Percentiles rank a stretch among this genome's conserved stretches.
These are phyloP conservation scores for Salix purpurea DNA, from an alignment of 345 rosid species.

Conservation along the genomic window DNA sequence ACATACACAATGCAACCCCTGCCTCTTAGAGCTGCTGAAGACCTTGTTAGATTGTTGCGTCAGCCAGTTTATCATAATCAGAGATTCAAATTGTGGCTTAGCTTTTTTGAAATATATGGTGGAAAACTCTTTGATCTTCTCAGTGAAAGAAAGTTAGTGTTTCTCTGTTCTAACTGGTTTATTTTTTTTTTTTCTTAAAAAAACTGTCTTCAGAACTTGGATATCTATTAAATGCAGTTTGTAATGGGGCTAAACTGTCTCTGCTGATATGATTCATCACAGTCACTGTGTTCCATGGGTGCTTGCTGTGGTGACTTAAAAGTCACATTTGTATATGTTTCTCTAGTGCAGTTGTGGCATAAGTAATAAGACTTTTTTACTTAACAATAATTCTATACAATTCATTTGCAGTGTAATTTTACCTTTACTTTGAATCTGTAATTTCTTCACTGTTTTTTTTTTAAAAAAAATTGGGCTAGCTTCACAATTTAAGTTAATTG, in stretches of 20 bases:
- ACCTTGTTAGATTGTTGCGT: slow-evolving; percentile 78
- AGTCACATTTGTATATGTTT: not conserved
- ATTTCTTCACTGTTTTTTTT: not conserved
- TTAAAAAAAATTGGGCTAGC: not conserved
- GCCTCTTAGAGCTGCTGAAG: slow-evolving; percentile 81
- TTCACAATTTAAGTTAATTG: not conserved
- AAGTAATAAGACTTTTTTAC: not conserved
- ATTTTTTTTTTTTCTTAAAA: not conserved
- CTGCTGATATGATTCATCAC: not conserved
- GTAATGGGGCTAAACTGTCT: not conserved
- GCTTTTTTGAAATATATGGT: slow-evolving; percentile 95
- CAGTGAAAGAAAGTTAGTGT: slow-evolving; percentile 74
- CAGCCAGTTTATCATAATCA: slow-evolving; percentile 83
- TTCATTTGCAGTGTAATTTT: not conserved
- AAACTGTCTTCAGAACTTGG: not conserved
- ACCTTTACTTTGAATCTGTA: not conserved
- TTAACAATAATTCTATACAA: not conserved
- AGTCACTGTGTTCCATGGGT: not conserved
- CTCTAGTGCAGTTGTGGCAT: not conserved
- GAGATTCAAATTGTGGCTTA: slow-evolving; percentile 89
- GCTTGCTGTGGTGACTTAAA: not conserved
- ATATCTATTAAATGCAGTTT: not conserved
- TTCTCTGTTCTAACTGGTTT: slow-evolving; percentile 9
- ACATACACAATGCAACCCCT: slow-evolving; percentile 98
- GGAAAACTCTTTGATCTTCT: slow-evolving; percentile 96